Base-by-base conservation (phyloP, 495 filamentous ascomycete species). In the Cryomyces antarcticus region DNA sequence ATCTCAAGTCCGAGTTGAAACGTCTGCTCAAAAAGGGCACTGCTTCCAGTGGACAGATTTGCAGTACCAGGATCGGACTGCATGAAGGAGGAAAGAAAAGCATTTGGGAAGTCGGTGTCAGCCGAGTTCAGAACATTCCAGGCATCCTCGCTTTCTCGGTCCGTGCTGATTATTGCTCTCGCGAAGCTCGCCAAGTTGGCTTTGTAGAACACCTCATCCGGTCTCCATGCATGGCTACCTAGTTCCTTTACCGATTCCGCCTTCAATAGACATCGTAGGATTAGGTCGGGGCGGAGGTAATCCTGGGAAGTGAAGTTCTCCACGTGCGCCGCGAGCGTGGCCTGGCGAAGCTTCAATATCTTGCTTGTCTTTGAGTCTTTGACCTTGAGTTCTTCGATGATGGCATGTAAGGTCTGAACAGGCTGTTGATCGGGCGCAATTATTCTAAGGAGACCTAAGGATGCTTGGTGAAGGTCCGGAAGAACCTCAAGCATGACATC, bases 121-220 rank as follows among this genome's bases (percentile, higher is more conserved):
- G 28, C 33, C 9, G 43, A 40, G 40, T 45, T 45, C 31, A 46
- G 17, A 7, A 24, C 17, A 5, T 43, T 31, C 7, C 24, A 38
- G 29, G 30, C n/a, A 17, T 45, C 38, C 2, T 17, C 33, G 13
- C 31, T 38, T n/a, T 53, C 45, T 11, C 3, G 24, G 10, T 41
- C 28, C 6, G 24, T 9, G 9, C 45, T 34, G 6, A 52, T 37
- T 13, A 45, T 9, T 6, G 30, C 28, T n/a, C 30, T 43, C 6
- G 51, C 41, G 42, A 50, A 41, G 24, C 33, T 35, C 6, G 52
- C 45, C 10, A 55, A 35, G 34, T 55, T 55, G 34, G 49, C 41
- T 37, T 46, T 44, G 43, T 46, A 46, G 12, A 55, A n/a, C 13
- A 55, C 13, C 11, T 13, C 31, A 30, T 52, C 50, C 7, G 52